phyloP scores from a whole-genome alignment of 2,329 filamentous ascomycete genomes.

The Botrytis fabae region DNA sequence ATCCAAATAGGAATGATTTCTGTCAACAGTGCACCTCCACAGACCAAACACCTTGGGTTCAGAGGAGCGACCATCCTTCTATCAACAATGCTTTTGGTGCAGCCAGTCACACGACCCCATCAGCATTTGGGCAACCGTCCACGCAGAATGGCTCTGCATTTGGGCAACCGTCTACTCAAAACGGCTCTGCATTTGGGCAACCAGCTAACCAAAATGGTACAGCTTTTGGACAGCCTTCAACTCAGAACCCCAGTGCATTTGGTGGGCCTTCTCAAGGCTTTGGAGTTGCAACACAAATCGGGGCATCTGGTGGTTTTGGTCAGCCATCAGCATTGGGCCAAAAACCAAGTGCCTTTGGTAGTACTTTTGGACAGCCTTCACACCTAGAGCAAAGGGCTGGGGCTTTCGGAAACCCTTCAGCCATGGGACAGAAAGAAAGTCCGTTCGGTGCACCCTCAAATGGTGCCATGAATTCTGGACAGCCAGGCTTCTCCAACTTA shows the following conservation, averaged over 20 bases:
- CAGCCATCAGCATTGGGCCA: constrained; percentile 44
- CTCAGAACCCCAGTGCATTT: constrained; percentile 39
- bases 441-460: constrained; percentile 36
- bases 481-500: constrained; percentile 20
- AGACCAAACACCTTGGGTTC: constrained; percentile 33
- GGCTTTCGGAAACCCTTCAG: constrained; percentile 46
- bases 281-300: constrained; percentile 31
- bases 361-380: constrained; percentile 26
- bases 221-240: constrained; percentile 44
- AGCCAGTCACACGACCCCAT: constrained; percentile 21
- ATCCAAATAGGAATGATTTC: constrained; percentile 73
- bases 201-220: constrained; percentile 31
- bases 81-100: constrained; percentile 24
- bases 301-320: constrained; percentile 41
- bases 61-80: constrained; percentile 40
- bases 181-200: constrained; percentile 23
- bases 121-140: constrained; percentile 41
- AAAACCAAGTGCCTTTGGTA: constrained; percentile 36
- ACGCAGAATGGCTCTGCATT: constrained; percentile 38
- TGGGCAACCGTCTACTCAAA: constrained; percentile 21
- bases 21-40: constrained; percentile 45
- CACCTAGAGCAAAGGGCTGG: constrained; percentile 15
- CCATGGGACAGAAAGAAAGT: constrained; percentile 42
- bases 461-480: constrained; percentile 20
- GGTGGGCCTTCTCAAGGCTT: constrained; percentile 23